Evolutionary conservation across 805 yeast species (phyloP).

Genomic region (Lachancea sp.): DNA sequence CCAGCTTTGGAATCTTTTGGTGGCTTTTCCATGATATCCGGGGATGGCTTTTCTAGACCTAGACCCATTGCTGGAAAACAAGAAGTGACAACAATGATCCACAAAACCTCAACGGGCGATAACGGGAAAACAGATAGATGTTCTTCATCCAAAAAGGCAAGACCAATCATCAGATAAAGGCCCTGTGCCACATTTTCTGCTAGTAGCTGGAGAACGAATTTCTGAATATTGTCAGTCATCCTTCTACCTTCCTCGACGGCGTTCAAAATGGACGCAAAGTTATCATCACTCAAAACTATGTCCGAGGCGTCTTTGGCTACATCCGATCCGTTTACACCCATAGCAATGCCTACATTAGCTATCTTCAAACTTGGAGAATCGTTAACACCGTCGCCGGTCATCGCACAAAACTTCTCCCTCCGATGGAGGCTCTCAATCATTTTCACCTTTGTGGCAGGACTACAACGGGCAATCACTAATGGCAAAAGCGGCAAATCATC

Average conservation of each 20-base stretch:
- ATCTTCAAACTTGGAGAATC: slow-evolving; percentile 95
- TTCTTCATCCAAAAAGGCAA: slow-evolving; percentile 67
- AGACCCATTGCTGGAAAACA: slow-evolving; percentile 98
- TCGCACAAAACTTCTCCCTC: slow-evolving; percentile 90
- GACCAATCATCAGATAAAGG: slow-evolving; percentile 71
- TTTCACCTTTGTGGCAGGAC: slow-evolving; percentile 88
- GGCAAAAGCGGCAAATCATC: slow-evolving; percentile 71
- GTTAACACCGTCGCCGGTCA: slow-evolving; percentile 99
- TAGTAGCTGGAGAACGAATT: slow-evolving; percentile 86
- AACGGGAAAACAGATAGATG: slow-evolving; percentile 80
- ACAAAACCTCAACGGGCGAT: slow-evolving; percentile 94
- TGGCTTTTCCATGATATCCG: slow-evolving; percentile 89
- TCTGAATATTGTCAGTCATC: slow-evolving; percentile 90
- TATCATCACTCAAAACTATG: slow-evolving; percentile 95
- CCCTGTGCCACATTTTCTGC: slow-evolving; percentile 94
- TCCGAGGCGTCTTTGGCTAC: slow-evolving; percentile 98
- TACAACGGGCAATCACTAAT: slow-evolving; percentile 86
- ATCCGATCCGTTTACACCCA: slow-evolving; percentile 92
- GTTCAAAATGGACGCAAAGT: slow-evolving; percentile 48
- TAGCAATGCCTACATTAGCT: slow-evolving; percentile 94
- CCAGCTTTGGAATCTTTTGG: slow-evolving; percentile 83
- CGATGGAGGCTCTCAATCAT: slow-evolving; percentile 85
- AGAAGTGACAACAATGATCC: slow-evolving; percentile 96
- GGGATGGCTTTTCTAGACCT: slow-evolving; percentile 95
- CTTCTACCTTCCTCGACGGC: slow-evolving; percentile 98